phyloP scores from a whole-genome alignment of 345 rosid genomes.

The Citrus australasica region DNA sequence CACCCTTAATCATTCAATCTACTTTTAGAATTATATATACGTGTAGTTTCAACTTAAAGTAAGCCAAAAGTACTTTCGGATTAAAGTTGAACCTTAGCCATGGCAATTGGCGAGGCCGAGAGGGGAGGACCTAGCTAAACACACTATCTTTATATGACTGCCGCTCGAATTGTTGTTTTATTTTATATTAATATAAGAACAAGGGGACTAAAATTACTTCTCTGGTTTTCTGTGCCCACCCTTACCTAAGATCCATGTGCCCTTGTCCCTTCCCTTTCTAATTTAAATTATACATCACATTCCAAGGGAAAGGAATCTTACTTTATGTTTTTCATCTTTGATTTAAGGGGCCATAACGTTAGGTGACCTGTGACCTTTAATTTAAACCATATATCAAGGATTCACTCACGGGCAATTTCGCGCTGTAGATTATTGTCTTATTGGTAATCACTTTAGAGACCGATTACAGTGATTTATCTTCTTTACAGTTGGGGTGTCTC shows the following conservation, averaged over 20 bases:
- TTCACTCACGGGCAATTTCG: background rate
- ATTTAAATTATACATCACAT: background rate
- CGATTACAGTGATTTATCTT: background rate
- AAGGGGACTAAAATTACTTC: background rate
- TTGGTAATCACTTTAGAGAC: background rate
- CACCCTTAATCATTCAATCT: constrained; percentile 23
- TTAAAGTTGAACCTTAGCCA: constrained; percentile 14
- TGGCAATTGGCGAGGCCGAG: no score
- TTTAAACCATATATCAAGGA: constrained; percentile 20
- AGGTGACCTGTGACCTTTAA: constrained; percentile 26
- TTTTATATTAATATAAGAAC: background rate
- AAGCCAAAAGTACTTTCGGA: constrained; percentile 18
- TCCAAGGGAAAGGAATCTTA: constrained; percentile 36
- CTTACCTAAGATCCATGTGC: constrained; percentile 34
- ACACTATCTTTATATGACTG: background rate
- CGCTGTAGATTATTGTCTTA: background rate
- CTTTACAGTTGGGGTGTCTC: constrained; percentile 5
- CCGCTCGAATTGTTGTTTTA: background rate
- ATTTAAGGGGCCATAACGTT: constrained; percentile 11
- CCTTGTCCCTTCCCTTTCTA: constrained; percentile 17
- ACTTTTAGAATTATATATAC: constrained; percentile 17
- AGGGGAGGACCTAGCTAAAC: background rate
- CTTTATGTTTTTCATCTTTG: constrained; percentile 15
- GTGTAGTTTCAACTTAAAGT: constrained; percentile 14
- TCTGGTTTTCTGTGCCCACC: constrained; percentile 44